Evolutionary conservation across 345 rosid species (phyloP), one percentile per base, ranked within the genome.

Genomic region (Populus euphratica): DNA sequence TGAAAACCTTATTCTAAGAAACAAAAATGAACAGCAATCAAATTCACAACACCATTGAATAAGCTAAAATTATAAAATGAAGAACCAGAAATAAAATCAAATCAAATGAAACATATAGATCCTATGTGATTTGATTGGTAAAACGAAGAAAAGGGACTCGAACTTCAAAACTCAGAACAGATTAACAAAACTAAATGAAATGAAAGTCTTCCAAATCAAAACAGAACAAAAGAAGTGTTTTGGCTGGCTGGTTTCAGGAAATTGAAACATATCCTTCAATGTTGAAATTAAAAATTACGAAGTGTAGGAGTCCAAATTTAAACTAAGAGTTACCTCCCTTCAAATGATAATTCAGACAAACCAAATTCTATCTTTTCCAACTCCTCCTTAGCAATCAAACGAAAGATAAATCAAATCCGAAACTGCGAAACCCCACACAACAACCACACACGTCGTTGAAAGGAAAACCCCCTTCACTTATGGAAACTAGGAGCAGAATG

Each of bases 61-160:
- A 23, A 13, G 47, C 69, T 61, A 41, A 2, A 39, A 1, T 41
- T 3, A 4, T 13, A 27, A 36, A 33, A 31, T 14, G n/a, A 25
- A 25, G 39, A n/a, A 11, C 27, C 29, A 18, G 7, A 17, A 52
- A 39, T 29, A 39, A 68, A 35, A 63, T 12, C 2, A 35, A 33
- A 72, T 36, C 41, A 73, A 47, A 39, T 27, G 72, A 61, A n/a
- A 47, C 23, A 33, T 31, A 2, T 16, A 72, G 80, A 78, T 79
- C 78, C 68, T 2, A 33, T 61, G 31, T 25, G 29, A 69, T 14
- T 41, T 73, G 69, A 79, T 36, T 20, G 41, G 35, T 44, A 49
- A 74, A 8, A 23, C 61, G 21, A 66, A 54, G 18, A n/a, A 73
- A 50, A 23, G 20, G 72, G 14, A 18, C 11, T 43, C 8, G 8